These are phyloP conservation scores for Smallanthus sonchifolius DNA, from an alignment of 129 eudicot genomes.

Conservation along the genomic window DNA sequence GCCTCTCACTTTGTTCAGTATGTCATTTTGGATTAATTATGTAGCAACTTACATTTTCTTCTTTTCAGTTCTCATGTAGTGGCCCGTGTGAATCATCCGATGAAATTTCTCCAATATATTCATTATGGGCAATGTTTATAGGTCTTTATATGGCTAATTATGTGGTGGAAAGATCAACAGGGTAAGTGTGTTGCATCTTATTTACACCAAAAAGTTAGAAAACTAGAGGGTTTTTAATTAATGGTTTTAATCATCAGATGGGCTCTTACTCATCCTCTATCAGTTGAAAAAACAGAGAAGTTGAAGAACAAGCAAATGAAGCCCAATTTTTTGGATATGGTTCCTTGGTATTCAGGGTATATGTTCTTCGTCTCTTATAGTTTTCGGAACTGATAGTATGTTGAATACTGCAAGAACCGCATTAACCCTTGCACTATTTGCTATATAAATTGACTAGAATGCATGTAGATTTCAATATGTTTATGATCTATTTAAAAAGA, in stretches of 20 bases:
- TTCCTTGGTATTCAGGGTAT: conserved; percentile 99
- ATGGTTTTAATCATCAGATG: conserved; percentile 50
- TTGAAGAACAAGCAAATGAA: conserved; percentile 82
- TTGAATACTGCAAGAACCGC: too few relatives aligned
- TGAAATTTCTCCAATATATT: conserved; percentile 97
- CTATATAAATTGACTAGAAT: too few relatives aligned
- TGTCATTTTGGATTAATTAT: conserved; percentile 11
- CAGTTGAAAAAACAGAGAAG: conserved; percentile 81
- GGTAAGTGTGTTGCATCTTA: conserved; percentile 47
- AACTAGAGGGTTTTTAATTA: not conserved
- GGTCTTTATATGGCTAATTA: conserved; percentile 98
- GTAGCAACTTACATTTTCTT: not conserved
- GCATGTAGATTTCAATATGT: too few relatives aligned
- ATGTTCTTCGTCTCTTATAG: not conserved
- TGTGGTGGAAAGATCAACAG: conserved; percentile 95
- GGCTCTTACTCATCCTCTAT: conserved; percentile 95
- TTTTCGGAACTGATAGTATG: too few relatives aligned
- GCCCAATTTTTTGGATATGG: conserved; percentile 96
- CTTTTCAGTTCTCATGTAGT: conserved; percentile 65
- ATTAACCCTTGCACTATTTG: too few relatives aligned
- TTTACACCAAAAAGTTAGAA: not conserved
- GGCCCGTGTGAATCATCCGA: conserved; percentile 83
- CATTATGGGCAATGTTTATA: conserved; percentile 96
- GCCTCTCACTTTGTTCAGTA: not conserved
- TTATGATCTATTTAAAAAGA: too few relatives aligned